Evolutionary conservation across 441 rosid genomes (phyloP).

Genomic region (Pelargonium cotyledonis): DNA sequence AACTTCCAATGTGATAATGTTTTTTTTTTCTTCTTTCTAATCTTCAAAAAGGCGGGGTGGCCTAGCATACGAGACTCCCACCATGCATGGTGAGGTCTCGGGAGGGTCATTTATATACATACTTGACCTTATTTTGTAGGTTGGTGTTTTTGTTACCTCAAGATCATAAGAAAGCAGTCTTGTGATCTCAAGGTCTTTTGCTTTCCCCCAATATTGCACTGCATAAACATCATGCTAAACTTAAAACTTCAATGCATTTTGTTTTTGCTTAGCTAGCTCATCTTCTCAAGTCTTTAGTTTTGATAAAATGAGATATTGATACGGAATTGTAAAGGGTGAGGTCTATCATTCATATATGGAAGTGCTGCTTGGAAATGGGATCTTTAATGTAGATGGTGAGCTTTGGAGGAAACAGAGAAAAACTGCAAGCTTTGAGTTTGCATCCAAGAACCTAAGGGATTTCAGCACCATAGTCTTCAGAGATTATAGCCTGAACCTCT

Average conservation of each 20-base stretch:
- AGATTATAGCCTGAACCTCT: conserved; percentile 65
- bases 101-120: too few species aligned
- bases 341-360: conserved; percentile 90
- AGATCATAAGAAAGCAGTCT: too few species aligned
- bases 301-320: conserved; percentile 4
- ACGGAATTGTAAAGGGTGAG: conserved; percentile 51
- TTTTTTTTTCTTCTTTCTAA: not conserved
- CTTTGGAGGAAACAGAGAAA: conserved; percentile 89
- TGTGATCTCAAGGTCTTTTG: too few species aligned
- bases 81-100: too few species aligned
- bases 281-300: not conserved
- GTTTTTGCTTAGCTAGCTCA: too few species aligned
- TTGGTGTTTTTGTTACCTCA: too few species aligned
- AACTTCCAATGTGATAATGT: not conserved
- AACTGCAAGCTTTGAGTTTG: conserved; percentile 92
- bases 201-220: too few species aligned
- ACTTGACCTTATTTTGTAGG: too few species aligned
- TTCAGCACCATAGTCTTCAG: conserved; percentile 86
- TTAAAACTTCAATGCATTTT: too few species aligned
- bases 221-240: too few species aligned
- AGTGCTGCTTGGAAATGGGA: conserved; percentile 87
- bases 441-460: conserved; percentile 91
- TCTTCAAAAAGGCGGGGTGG: not conserved
- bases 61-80: not conserved
- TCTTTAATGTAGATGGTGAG: conserved; percentile 86